Evolutionary conservation across 2,329 filamentous ascomycete species (phyloP).

Genomic region (Microdochium bolleyi): DNA sequence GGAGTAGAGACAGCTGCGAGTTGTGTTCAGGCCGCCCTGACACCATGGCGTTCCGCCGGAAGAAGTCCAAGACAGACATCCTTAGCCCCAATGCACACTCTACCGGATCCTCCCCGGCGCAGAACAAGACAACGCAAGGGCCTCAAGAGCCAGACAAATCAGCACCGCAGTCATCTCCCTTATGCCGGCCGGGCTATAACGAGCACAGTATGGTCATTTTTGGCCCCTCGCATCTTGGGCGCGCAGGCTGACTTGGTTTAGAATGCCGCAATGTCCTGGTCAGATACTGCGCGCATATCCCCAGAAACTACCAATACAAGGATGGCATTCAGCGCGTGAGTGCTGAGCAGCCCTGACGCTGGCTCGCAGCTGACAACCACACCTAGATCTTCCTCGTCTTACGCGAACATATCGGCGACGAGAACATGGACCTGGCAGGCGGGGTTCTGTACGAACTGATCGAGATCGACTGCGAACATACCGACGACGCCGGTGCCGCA

Average conservation of each 20-base stretch:
- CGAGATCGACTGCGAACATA: slow-evolving; percentile 33
- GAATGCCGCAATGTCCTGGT: slow-evolving; percentile 37
- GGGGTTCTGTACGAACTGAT: slow-evolving; percentile 39
- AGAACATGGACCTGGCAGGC: slow-evolving; percentile 32
- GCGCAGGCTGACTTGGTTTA: slow-evolving; percentile 7
- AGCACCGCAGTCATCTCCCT: neutral
- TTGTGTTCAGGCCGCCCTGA: neutral
- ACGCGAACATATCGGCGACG: slow-evolving; percentile 34
- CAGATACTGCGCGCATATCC: slow-evolving; percentile 32
- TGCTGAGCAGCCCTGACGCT: neutral
- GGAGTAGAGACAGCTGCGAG: too few species aligned
- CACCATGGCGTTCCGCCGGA: neutral
- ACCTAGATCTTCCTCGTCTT: slow-evolving; percentile 31
- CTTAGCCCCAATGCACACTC: neutral
- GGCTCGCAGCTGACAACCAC: slow-evolving; percentile 4
- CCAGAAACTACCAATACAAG: slow-evolving; percentile 36
- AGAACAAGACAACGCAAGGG: neutral
- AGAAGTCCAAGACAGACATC: neutral
- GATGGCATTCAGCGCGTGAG: slow-evolving; percentile 33
- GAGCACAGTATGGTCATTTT: neutral
- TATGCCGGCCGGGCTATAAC: neutral
- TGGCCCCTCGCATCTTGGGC: neutral
- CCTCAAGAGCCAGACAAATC: neutral
- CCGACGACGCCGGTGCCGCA: slow-evolving; percentile 34
- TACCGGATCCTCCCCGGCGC: neutral